phyloP scores from a whole-genome alignment of 1,139 yeast species.

The Nakaseomyces nivariensis region DNA sequence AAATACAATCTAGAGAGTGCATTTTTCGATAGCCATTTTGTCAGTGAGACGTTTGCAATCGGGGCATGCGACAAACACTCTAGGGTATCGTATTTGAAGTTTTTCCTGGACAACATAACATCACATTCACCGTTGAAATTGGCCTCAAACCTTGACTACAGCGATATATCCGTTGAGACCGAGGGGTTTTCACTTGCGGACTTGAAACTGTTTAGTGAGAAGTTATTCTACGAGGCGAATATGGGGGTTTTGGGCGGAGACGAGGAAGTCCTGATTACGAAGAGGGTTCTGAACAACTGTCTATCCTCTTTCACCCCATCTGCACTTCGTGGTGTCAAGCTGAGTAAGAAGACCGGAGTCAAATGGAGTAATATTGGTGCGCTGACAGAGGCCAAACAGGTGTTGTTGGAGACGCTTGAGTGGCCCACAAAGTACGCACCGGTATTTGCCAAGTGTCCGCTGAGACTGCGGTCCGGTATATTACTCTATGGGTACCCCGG shows the following conservation, averaged over 20 bases:
- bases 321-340: slow-evolving; percentile 73
- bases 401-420: slow-evolving; percentile 77
- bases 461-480: slow-evolving; percentile 81
- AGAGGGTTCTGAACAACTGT: slow-evolving; percentile 44
- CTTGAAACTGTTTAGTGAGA: slow-evolving; percentile 58
- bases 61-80: slow-evolving; percentile 62
- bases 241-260: slow-evolving; percentile 4
- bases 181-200: slow-evolving; percentile 90
- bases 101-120: slow-evolving; percentile 33
- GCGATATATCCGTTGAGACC: slow-evolving; percentile 51
- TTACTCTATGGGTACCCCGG: slow-evolving; percentile 94
- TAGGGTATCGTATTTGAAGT: slow-evolving; percentile 43
- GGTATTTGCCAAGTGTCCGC: slow-evolving; percentile 77
- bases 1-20: slow-evolving; percentile 56
- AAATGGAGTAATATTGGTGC: slow-evolving; percentile 92
- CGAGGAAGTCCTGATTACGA: slow-evolving; percentile 3
- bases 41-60: slow-evolving; percentile 54
- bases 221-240: slow-evolving; percentile 54
- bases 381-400: slow-evolving; percentile 59
- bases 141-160: slow-evolving; percentile 24
- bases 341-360: slow-evolving; percentile 59
- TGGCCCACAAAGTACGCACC: slow-evolving; percentile 98
- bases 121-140: slow-evolving; percentile 14
- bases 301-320: slow-evolving; percentile 67
- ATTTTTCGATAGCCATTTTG: slow-evolving; percentile 57